Base-by-base conservation (phyloP, 306 rosid genomes). In the Ammopiptanthus mongolicus region DNA sequence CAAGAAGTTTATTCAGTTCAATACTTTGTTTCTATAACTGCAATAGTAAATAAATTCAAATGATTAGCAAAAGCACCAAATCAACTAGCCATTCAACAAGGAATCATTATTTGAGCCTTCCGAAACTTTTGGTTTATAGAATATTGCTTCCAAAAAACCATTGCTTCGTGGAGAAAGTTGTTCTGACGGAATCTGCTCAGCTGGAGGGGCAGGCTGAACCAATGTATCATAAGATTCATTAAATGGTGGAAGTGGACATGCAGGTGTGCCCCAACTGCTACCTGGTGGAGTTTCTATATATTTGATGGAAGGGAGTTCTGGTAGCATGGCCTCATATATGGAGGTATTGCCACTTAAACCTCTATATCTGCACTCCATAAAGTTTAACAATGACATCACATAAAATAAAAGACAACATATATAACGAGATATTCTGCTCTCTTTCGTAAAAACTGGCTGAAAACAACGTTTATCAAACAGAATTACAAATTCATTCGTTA, bases 221-320 rank as follows among this genome's bases (percentile, higher is more conserved):
- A 76, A 60, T 58, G 81, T 53, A 84, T 84, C 86, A 61, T 65
- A 65, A 59, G 90, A 57, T 57, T 87, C 87, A 22, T 87, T 87
- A 17, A 86, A 81, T 11, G 83, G 3, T 1, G 28, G 28, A 25
- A 25, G 28, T 25, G 28, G 3, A 25, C 28, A 25, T 25, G 28
- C 1, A 53, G 79, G 64, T 19, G 56, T 68, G 61, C 77, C 91
- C 96, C 94, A 89, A 5, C 36, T 0, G 71, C 82, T 75, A 75
- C 80, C 83, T 64, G 74, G 77, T 69, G 76, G 89, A 77, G 92
- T 67, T 79, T 83, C 86, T 60, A 81, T 59, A 86, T 71, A 84
- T 86, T 81, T 93, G 93, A 88, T 87, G 83, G 93, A 88, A 90
- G 93, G 96, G 93, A 90, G 93, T 91, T 90, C 92, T 85, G 55